A percentile compares a stretch with the other conserved stretches of the same genome.
These are phyloP conservation scores for Colletotrichum tofieldiae DNA, from an alignment of 2,329 filamentous ascomycete species.

Conservation along the genomic window DNA sequence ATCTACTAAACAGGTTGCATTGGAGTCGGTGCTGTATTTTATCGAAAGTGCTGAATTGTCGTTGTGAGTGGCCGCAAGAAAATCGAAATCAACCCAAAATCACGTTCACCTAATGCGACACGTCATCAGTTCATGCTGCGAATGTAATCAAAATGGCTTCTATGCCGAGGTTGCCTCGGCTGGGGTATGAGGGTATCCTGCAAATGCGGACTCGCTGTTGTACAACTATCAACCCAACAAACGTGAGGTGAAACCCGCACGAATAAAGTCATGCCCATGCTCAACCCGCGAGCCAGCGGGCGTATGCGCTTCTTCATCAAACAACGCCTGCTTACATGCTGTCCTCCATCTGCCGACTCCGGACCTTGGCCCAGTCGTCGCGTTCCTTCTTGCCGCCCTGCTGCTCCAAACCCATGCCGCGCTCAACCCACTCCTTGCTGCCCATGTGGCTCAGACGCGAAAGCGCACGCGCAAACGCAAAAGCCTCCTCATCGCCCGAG, in stretches of 20 bases:
- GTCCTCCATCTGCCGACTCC: constrained; percentile 79
- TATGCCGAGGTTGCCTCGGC: constrained; percentile 1
- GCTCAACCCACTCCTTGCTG: constrained; percentile 93
- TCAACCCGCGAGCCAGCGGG: constrained; percentile 8
- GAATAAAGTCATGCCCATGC: constrained; percentile 21
- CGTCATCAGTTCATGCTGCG: background rate
- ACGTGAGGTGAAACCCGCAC: constrained; percentile 18
- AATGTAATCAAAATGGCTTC: background rate
- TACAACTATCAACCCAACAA: constrained; percentile 8
- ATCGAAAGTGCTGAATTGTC: background rate
- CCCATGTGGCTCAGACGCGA: constrained; percentile 93
- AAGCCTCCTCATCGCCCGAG: constrained; percentile 94
- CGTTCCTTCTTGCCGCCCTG: constrained; percentile 76
- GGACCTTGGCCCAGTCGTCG: constrained; percentile 76
- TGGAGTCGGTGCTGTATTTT: too few relatives aligned
- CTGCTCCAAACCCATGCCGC: constrained; percentile 78
- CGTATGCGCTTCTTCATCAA: background rate
- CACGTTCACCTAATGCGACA: background rate
- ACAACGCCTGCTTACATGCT: constrained; percentile 65
- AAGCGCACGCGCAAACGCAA: constrained; percentile 93
- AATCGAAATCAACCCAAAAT: background rate
- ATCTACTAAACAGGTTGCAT: constrained; percentile 50
- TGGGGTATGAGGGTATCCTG: constrained; percentile 35
- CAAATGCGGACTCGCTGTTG: constrained; percentile 13
- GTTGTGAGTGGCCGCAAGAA: background rate